phyloP scores from a whole-genome alignment of 2,329 filamentous ascomycete species.

The Pezicula radicicola region DNA sequence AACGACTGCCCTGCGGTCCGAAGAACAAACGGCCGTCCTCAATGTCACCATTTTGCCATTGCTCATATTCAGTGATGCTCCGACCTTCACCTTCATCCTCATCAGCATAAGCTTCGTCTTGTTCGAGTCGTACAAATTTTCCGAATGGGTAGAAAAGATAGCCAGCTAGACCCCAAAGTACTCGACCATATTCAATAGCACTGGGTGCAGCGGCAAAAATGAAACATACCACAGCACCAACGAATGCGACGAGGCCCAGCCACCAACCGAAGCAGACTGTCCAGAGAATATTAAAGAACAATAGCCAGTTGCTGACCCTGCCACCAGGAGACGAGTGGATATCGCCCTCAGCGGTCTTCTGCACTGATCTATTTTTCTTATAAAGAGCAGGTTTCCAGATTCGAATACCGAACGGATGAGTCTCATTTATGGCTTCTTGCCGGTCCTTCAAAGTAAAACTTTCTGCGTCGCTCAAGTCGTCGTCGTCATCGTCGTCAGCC shows the following conservation, averaged over 20 bases:
- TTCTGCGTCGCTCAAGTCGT: slow-evolving; percentile 82
- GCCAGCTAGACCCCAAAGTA: slow-evolving; percentile 78
- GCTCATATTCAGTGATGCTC: slow-evolving; percentile 97
- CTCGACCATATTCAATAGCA: slow-evolving; percentile 78
- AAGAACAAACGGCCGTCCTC: slow-evolving; percentile 97
- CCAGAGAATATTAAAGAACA: slow-evolving; percentile 89
- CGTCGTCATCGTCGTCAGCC: slow-evolving; percentile 63
- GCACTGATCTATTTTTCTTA: slow-evolving; percentile 95
- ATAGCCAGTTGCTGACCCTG: slow-evolving; percentile 77
- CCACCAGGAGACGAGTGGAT: slow-evolving; percentile 94
- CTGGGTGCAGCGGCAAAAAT: slow-evolving; percentile 76
- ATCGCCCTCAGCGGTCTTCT: slow-evolving; percentile 92
- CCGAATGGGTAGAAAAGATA: slow-evolving; percentile 97
- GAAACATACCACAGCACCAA: slow-evolving; percentile 76
- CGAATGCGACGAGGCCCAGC: slow-evolving; percentile 73
- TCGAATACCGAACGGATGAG: slow-evolving; percentile 96
- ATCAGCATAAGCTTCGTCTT: slow-evolving; percentile 90
- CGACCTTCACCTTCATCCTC: slow-evolving; percentile 95
- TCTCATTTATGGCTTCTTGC: slow-evolving; percentile 97
- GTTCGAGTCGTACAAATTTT: slow-evolving; percentile 88
- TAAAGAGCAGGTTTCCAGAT: slow-evolving; percentile 99
- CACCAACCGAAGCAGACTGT: slow-evolving; percentile 94
- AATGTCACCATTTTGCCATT: slow-evolving; percentile 96
- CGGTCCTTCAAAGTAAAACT: slow-evolving; percentile 97
- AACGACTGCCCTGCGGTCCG: slow-evolving; percentile 70